Percentiles rank a stretch among this genome's conserved stretches.
These are phyloP conservation scores for Alternaria infectoria DNA, from an alignment of 2,329 filamentous ascomycete genomes.

Conservation along the genomic window DNA sequence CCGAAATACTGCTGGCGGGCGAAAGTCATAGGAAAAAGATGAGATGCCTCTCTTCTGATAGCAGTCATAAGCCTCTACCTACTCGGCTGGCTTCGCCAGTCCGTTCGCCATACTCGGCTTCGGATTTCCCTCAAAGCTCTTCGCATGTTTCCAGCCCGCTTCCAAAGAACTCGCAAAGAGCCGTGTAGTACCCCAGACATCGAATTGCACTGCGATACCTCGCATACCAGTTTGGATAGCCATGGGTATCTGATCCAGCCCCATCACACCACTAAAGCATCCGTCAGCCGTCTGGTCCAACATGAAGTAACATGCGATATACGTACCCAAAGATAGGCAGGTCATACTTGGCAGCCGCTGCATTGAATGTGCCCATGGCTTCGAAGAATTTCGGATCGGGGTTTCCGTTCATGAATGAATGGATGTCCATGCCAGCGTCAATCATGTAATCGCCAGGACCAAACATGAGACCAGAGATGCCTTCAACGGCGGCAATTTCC, in stretches of 20 bases:
- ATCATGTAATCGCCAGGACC: constrained; percentile 35
- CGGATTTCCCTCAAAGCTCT: constrained; percentile 19
- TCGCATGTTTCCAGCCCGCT: constrained; percentile 22
- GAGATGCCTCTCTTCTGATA: neutral
- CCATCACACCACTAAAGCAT: constrained; percentile 22
- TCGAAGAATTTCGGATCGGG: constrained; percentile 26
- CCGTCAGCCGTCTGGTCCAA: neutral
- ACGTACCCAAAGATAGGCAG: constrained; percentile 31
- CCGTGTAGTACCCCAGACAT: constrained; percentile 31
- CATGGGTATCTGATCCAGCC: constrained; percentile 25
- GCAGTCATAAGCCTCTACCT: neutral
- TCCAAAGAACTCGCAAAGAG: constrained; percentile 23
- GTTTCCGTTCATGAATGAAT: constrained; percentile 15
- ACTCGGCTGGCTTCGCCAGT: neutral
- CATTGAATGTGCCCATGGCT: constrained; percentile 27
- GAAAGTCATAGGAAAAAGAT: neutral
- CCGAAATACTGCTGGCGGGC: neutral
- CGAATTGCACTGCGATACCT: constrained; percentile 31
- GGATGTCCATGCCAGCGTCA: constrained; percentile 29
- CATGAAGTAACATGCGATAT: neutral
- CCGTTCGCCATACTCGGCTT: constrained; percentile 13
- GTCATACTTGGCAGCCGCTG: constrained; percentile 28
- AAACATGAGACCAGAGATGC: constrained; percentile 35
- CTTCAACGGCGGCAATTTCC: constrained; percentile 34
- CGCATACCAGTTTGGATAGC: constrained; percentile 27